Conservation (phyloP, 352 stramenopile genomes). For the Phytopythium mirpurense region DNA sequence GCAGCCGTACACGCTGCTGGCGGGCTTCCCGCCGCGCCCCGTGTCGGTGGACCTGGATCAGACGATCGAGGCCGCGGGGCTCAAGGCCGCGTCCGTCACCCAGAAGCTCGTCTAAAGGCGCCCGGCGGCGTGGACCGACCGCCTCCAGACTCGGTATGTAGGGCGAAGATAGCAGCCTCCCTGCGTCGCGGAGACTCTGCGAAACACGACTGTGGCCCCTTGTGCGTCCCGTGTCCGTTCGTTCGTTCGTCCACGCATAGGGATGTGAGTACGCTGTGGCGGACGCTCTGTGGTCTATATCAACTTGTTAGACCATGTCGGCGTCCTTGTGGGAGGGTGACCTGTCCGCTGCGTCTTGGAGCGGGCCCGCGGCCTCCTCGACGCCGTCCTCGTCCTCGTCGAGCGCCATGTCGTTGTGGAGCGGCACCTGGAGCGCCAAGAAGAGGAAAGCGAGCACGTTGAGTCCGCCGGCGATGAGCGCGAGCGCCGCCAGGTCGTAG, state of each 20-base stretch:
- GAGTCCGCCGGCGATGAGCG: slow-evolving; percentile 39
- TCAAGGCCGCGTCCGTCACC: slow-evolving; percentile 90
- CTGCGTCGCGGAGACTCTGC: too few species aligned
- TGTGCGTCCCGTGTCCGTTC: too few species aligned
- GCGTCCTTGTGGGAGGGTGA: slow-evolving; percentile 3
- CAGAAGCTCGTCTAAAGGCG: slow-evolving; percentile 84
- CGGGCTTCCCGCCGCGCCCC: slow-evolving; percentile 88
- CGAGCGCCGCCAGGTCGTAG: slow-evolving; percentile 58
- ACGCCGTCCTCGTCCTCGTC: slow-evolving; percentile 15
- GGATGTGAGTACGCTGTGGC: too few species aligned
- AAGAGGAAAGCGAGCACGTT: slow-evolving; percentile 64
- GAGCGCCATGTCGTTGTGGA: slow-evolving; percentile 31
- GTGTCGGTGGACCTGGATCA: slow-evolving; percentile 78
- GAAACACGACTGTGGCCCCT: too few species aligned
- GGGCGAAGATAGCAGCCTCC: too few species aligned
- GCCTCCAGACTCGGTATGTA: too few species aligned
- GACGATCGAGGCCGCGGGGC: slow-evolving; percentile 88
- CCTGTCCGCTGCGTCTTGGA: too few species aligned
- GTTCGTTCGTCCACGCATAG: too few species aligned
- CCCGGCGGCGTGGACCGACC: not conserved
- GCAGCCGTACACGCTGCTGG: slow-evolving; percentile 87
- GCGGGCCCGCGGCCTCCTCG: slow-evolving; percentile 6
- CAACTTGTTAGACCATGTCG: slow-evolving; percentile 1
- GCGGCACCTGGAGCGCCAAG: slow-evolving; percentile 57
- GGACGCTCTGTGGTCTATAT: not conserved